Evolutionary conservation across 2,329 filamentous ascomycete genomes (phyloP).

Genomic region (Dryadomyces quercivorus): DNA sequence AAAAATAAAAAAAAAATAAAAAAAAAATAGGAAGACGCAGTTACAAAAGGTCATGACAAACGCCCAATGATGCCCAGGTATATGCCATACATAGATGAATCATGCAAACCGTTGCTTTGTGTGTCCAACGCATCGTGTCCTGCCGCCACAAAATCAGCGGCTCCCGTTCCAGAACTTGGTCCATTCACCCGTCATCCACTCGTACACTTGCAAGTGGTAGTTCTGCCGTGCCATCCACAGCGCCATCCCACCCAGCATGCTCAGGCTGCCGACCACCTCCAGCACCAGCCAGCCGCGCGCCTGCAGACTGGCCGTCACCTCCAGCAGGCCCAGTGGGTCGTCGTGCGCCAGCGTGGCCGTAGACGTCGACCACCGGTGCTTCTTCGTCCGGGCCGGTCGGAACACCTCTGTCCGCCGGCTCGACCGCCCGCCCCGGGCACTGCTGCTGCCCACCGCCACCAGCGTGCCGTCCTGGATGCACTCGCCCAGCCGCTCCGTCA

Average conservation of each 20-base stretch:
- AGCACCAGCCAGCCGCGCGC: constrained; percentile 54
- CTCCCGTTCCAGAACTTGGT: constrained; percentile 17
- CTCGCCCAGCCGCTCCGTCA: constrained; percentile 53
- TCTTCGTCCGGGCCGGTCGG: no score
- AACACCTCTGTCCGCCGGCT: no score
- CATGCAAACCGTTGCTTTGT: neutral
- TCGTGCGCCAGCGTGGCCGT: constrained; percentile 33
- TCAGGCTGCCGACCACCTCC: constrained; percentile 62
- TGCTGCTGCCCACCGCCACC: constrained; percentile 27
- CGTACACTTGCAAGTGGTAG: constrained; percentile 15
- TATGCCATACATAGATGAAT: neutral
- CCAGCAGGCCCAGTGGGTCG: constrained; percentile 70
- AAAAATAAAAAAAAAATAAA: neutral
- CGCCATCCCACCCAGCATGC: constrained; percentile 60
- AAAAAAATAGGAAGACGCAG: neutral
- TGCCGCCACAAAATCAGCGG: constrained; percentile 3
- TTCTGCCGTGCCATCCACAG: constrained; percentile 38
- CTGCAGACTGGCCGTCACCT: constrained; percentile 54
- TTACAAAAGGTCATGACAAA: neutral
- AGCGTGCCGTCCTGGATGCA: constrained; percentile 54
- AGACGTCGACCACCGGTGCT: no score
- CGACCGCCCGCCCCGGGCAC: no score
- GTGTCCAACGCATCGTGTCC: no score
- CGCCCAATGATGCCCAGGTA: neutral
- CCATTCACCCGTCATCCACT: constrained; percentile 18